phyloP scores from a whole-genome alignment of 1,139 yeast genomes.

The Yamadazyma dendronema region DNA sequence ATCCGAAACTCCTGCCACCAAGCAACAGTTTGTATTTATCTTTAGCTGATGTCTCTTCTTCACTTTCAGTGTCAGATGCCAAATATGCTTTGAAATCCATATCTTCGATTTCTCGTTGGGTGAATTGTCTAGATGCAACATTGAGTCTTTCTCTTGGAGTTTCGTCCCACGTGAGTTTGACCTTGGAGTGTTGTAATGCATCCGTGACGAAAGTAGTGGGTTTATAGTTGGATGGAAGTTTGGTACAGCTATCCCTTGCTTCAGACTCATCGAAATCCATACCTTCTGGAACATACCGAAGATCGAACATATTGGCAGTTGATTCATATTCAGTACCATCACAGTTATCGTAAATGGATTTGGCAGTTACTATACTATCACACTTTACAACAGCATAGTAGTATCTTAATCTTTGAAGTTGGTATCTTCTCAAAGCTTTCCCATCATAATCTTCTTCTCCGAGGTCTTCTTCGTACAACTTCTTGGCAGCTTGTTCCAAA shows the following conservation, averaged over 20 bases:
- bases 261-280: constrained; percentile 77
- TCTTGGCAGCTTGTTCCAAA: constrained; percentile 56
- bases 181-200: constrained; percentile 91
- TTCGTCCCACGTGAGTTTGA: constrained; percentile 95
- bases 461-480: constrained; percentile 67
- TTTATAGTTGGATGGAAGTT: constrained; percentile 73
- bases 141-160: constrained; percentile 90
- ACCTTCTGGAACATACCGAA: constrained; percentile 89
- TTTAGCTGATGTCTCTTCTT: constrained; percentile 29
- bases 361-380: constrained; percentile 71
- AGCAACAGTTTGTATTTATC: constrained; percentile 67
- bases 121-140: constrained; percentile 75
- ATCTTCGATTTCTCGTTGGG: constrained; percentile 89
- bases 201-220: constrained; percentile 89
- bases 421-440: constrained; percentile 71
- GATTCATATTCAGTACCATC: constrained; percentile 97
- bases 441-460: constrained; percentile 74
- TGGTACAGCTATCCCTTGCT: constrained; percentile 69
- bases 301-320: constrained; percentile 90
- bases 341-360: constrained; percentile 74
- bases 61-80: constrained; percentile 68
- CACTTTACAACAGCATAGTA: constrained; percentile 92
- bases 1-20: constrained; percentile 42
- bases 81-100: constrained; percentile 95
- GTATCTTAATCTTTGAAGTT: constrained; percentile 82